Evolutionary conservation across 805 yeast species (phyloP), one percentile per base, ranked within the genome.

Genomic region (Lachancea waltii): DNA sequence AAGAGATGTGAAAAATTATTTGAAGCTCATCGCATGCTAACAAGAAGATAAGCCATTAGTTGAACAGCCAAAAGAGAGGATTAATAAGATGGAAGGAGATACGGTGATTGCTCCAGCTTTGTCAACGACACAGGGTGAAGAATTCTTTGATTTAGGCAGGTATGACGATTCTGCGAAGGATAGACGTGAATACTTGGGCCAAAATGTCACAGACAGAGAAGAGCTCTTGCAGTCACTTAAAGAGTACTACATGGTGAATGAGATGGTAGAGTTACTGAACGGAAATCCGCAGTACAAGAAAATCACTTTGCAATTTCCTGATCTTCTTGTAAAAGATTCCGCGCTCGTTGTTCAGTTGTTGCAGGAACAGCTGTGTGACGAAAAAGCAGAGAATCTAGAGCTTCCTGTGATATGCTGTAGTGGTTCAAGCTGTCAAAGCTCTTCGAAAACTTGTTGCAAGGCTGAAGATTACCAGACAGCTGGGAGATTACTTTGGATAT

Each of bases 281-380:
- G 47, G 53, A 4, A 60, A 65, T 20, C 55, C 53, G 20, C 51
- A 53, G 3, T 79, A 63, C 56, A 61, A 58, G 31, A 67, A 70
- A 18, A 72, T 89, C 2, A 87, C 97, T 0, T 64, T 92, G 22
- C 98, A 92, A 61, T 90, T 92, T 47, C 97, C 97, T 0, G 98
- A 94, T 57, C 43, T 63, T 4, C 63, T 89, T 25, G 74, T 92
- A 1, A 69, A 78, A 28, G 97, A 90, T 56, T 79, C 96, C 1
- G 77, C 90, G 1, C 68, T 78, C 14, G 75, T 90, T 1, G 75
- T 76, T 0, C 76, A 77, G 41, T 60, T 65, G 28, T 46, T 82
- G 17, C 83, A 72, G 51, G 62, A 58, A 19, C 53, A 44, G 35
- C 64, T 67, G 33, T 47, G 43, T 48, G 35, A n/a, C 20, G 27